Evolutionary conservation across 2,329 filamentous ascomycete species (phyloP).

Genomic region (Hypoxylon sp.): DNA sequence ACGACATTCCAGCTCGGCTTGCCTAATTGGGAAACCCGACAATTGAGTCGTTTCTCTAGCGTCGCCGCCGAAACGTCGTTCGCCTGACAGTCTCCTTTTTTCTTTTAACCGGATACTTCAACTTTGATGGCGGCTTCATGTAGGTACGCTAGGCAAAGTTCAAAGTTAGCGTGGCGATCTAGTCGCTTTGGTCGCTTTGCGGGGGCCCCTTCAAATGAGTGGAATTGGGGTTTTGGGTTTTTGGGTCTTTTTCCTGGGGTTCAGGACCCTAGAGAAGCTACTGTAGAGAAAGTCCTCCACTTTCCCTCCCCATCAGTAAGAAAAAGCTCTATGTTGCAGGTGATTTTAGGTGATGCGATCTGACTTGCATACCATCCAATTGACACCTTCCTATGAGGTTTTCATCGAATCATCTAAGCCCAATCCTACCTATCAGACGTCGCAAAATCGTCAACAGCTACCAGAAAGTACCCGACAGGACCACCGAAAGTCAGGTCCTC

Average conservation of each 20-base stretch:
- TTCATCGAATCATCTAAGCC: constrained; percentile 23
- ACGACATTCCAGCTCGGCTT: constrained; percentile 30
- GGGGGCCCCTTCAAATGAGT: constrained; percentile 18
- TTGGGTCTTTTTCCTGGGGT: constrained; percentile 5
- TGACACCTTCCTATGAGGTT: constrained; percentile 4
- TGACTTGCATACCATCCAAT: constrained; percentile 34
- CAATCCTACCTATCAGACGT: constrained; percentile 9
- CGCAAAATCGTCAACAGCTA: neutral
- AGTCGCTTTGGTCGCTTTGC: constrained; percentile 15
- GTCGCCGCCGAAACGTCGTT: constrained; percentile 27
- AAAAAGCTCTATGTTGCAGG: constrained; percentile 20
- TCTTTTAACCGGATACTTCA: constrained; percentile 15
- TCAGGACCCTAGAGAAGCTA: neutral
- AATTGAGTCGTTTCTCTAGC: constrained; percentile 26
- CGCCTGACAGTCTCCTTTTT: constrained; percentile 18
- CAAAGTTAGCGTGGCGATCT: constrained; percentile 12
- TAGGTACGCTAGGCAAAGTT: constrained; percentile 8
- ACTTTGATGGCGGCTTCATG: constrained; percentile 9
- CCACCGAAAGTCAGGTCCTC: constrained; percentile 19
- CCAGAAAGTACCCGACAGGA: constrained; percentile 5
- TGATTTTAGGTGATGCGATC: constrained; percentile 40
- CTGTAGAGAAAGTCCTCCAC: constrained; percentile 6
- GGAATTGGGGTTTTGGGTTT: constrained; percentile 17
- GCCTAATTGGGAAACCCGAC: constrained; percentile 34
- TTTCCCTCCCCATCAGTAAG: constrained; percentile 8